Percentiles rank a stretch among this genome's conserved stretches.
phyloP scores from a whole-genome alignment of 1,139 yeast genomes.

The Pichia sp. region DNA sequence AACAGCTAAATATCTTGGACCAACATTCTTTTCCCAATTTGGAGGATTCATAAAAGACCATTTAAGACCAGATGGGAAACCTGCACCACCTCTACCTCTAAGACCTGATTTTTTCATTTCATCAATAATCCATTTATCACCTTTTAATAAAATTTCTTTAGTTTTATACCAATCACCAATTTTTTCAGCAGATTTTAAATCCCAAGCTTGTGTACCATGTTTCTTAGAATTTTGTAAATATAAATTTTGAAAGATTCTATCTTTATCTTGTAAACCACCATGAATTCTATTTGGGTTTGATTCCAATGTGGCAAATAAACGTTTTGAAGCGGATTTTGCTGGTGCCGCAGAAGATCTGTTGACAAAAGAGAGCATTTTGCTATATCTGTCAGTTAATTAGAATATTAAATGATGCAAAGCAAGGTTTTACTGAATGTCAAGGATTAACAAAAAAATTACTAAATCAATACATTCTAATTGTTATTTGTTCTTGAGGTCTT shows the following conservation, averaged over 20 bases:
- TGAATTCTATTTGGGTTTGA: conserved; percentile 49
- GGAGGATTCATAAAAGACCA: conserved; percentile 96
- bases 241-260: conserved; percentile 78
- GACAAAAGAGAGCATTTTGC: conserved; percentile 9
- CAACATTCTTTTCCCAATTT: conserved; percentile 82
- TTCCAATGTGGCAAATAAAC: conserved; percentile 27
- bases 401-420: too few species aligned
- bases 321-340: conserved; percentile 4
- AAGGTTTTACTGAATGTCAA: too few species aligned
- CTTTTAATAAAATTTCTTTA: conserved; percentile 73
- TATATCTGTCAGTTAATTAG: background rate
- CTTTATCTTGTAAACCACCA: conserved; percentile 76
- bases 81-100: conserved; percentile 92
- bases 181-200: conserved; percentile 62
- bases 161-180: conserved; percentile 92
- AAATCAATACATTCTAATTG: too few species aligned
- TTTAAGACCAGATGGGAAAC: conserved; percentile 83
- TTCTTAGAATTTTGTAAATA: conserved; percentile 35
- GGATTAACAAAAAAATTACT: too few species aligned
- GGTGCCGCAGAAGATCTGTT: conserved; percentile 4
- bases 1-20: conserved; percentile 80
- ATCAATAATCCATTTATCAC: conserved; percentile 82
- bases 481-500: too few species aligned
- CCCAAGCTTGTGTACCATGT: conserved; percentile 59
- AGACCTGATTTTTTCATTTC: conserved; percentile 80